Conservation (phyloP, 306 rosid species). For the Fragaria iinumae region DNA sequence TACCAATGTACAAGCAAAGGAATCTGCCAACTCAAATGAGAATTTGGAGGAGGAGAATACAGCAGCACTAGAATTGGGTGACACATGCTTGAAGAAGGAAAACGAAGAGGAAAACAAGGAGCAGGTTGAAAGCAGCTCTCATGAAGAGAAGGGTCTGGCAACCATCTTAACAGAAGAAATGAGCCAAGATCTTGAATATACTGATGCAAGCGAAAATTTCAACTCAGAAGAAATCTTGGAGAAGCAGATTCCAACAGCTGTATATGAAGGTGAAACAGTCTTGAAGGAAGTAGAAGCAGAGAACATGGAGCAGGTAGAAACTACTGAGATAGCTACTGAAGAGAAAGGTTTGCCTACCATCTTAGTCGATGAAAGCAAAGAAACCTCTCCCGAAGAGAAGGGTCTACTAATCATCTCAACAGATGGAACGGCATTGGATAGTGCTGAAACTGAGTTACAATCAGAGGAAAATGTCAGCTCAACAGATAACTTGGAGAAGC, state of each 20-base stretch:
- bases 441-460: background rate
- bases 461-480: background rate
- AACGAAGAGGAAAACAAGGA: constrained; percentile 17
- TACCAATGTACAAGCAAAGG: constrained; percentile 17
- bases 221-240: constrained; percentile 13
- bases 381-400: constrained; percentile 14
- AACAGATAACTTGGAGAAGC: constrained; percentile 13
- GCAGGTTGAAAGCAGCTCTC: constrained; percentile 9
- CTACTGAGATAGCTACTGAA: background rate
- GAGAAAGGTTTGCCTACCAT: background rate
- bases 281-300: constrained; percentile 23
- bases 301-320: background rate
- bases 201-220: background rate
- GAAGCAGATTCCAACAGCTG: constrained; percentile 3
- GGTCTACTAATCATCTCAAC: background rate
- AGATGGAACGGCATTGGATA: background rate
- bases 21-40: background rate
- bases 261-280: constrained; percentile 8
- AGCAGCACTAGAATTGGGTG: constrained; percentile 9
- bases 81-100: constrained; percentile 29
- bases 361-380: background rate
- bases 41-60: constrained; percentile 9
- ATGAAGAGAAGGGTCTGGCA: constrained; percentile 19
- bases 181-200: background rate
- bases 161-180: background rate